A percentile compares a stretch with the other conserved stretches of the same genome.
Evolutionary conservation across 805 yeast genomes (phyloP).

Genomic region (Sugiyamaella boreocaroliniensis): DNA sequence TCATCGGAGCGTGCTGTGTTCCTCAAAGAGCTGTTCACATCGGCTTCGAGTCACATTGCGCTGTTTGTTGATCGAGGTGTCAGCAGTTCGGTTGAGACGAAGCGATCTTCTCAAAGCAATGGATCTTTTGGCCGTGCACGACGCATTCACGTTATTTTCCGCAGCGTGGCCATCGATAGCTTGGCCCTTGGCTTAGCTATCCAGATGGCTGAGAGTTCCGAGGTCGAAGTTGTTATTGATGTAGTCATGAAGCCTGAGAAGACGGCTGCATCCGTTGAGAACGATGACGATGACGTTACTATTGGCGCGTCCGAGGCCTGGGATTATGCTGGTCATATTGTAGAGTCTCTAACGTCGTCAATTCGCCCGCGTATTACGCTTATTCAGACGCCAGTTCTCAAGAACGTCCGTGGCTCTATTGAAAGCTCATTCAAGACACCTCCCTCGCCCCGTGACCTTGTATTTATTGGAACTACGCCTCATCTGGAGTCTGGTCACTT

Average conservation of each 20-base stretch:
- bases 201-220: constrained; percentile 14
- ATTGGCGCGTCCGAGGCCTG: constrained; percentile 6
- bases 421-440: not conserved
- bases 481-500: not conserved
- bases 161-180: constrained; percentile 13
- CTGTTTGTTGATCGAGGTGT: constrained; percentile 17
- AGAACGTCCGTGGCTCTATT: not conserved
- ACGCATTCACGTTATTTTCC: constrained; percentile 15
- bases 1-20: not conserved
- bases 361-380: not conserved
- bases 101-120: not conserved
- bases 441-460: not conserved
- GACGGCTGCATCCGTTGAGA: not conserved
- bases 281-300: constrained; percentile 8
- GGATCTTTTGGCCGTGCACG: not conserved
- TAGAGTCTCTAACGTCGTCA: not conserved
- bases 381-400: not conserved
- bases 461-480: not conserved
- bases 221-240: constrained; percentile 12
- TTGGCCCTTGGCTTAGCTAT: constrained; percentile 14
- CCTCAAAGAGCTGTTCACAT: constrained; percentile 5
- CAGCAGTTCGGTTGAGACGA: constrained; percentile 9
- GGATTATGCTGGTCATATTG: constrained; percentile 4
- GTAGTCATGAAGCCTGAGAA: constrained; percentile 1
- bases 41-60: constrained; percentile 10